A percentile compares a stretch with the other conserved stretches of the same genome.
Evolutionary conservation across 108 stramenopile species (phyloP).

Genomic region (Aurantiochytrium sp.): DNA sequence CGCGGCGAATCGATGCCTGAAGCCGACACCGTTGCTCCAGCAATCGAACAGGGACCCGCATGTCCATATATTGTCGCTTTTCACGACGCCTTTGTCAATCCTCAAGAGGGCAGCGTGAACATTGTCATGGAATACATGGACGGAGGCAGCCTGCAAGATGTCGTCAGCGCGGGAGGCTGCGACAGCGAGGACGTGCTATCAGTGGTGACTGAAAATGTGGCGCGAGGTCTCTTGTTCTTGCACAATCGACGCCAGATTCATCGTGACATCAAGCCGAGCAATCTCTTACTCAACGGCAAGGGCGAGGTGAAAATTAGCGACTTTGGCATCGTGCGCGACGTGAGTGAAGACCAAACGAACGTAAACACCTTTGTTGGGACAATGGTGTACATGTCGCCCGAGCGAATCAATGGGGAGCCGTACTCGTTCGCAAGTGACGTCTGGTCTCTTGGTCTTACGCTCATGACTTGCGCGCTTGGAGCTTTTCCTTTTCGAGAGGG

Average conservation of each 20-base stretch:
- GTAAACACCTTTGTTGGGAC: conserved; percentile 56
- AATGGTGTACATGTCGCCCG: conserved; percentile 58
- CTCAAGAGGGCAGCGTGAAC: conserved; percentile 29
- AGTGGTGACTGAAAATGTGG: background rate
- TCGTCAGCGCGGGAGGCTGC: conserved; percentile 36
- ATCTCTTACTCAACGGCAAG: conserved; percentile 30
- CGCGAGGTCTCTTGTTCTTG: conserved; percentile 26
- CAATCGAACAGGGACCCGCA: background rate
- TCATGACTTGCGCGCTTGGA: conserved; percentile 76
- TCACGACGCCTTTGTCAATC: conserved; percentile 46
- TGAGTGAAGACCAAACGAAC: conserved; percentile 22
- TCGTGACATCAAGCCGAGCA: conserved; percentile 42
- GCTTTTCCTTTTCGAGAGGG: conserved; percentile 50
- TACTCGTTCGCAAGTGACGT: conserved; percentile 43
- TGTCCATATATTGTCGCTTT: conserved; percentile 46
- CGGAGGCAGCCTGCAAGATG: conserved; percentile 43
- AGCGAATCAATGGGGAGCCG: conserved; percentile 42
- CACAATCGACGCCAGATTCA: conserved; percentile 29
- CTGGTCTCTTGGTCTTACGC: conserved; percentile 72
- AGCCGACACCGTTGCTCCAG: background rate
- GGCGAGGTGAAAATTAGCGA: conserved; percentile 42
- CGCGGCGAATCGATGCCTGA: background rate
- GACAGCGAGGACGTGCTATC: conserved; percentile 23
- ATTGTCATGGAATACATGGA: conserved; percentile 54
- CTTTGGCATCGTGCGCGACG: conserved; percentile 39